phyloP scores from a whole-genome alignment of 208 protist species.

The Crithidia bombi region DNA sequence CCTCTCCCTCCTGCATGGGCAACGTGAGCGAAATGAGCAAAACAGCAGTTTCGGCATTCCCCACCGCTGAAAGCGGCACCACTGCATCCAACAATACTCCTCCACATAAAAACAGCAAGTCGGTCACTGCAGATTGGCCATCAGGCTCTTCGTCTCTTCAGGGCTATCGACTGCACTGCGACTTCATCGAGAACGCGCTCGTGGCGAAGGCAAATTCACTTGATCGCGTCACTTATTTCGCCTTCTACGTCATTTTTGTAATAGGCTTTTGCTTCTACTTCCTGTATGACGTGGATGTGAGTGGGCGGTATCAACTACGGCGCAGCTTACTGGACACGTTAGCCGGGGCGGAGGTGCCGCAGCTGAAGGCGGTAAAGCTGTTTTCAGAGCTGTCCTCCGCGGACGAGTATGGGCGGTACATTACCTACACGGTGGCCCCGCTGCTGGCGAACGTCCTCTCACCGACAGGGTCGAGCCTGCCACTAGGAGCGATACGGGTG shows the following conservation, averaged over 20 bases:
- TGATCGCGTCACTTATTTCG: slow-evolving; percentile 11
- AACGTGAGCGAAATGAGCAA: not conserved
- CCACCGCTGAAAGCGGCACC: no score
- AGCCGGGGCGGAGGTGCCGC: slow-evolving; percentile 12
- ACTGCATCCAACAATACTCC: no score
- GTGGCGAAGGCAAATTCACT: slow-evolving; percentile 19
- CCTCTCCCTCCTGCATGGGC: not conserved
- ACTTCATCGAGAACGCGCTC: slow-evolving; percentile 36
- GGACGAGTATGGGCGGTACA: slow-evolving; percentile 38
- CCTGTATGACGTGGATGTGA: slow-evolving; percentile 21
- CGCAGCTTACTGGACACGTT: slow-evolving; percentile 22
- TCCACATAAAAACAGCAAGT: no score
- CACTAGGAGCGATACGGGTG: slow-evolving; percentile 37
- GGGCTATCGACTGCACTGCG: slow-evolving; percentile 32
- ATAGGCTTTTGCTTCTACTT: slow-evolving; percentile 43
- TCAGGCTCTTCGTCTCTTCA: not conserved
- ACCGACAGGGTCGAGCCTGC: slow-evolving; percentile 31
- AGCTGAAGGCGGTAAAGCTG: slow-evolving; percentile 18
- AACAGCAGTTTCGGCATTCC: no score
- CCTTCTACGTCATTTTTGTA: slow-evolving; percentile 31
- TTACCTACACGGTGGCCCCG: slow-evolving; percentile 35
- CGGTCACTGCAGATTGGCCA: not conserved
- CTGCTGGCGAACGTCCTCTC: slow-evolving; percentile 21
- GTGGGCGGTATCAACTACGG: slow-evolving; percentile 1
- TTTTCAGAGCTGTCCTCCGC: slow-evolving; percentile 30